Percentiles rank a stretch among this genome's conserved stretches.
Evolutionary conservation across 2,329 filamentous ascomycete species (phyloP).

Genomic region (Lachnellula subtilissima): DNA sequence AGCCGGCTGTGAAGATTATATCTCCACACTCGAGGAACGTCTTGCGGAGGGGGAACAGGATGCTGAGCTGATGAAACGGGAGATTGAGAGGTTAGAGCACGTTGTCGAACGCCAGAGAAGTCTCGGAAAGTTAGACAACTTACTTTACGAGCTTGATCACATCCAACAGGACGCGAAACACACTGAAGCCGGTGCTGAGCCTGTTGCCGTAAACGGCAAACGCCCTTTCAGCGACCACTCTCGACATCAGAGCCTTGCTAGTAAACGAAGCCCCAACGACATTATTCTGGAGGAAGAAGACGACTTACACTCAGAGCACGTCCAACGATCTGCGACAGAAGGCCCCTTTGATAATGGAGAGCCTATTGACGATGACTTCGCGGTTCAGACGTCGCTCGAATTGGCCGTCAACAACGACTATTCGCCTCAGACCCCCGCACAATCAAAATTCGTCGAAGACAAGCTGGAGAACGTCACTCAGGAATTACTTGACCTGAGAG

Average conservation of each 20-base stretch:
- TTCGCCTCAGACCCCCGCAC: constrained; percentile 62
- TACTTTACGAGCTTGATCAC: constrained; percentile 84
- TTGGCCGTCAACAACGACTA: constrained; percentile 26
- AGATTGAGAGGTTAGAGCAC: constrained; percentile 89
- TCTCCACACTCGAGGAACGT: constrained; percentile 91
- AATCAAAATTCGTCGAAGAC: constrained; percentile 81
- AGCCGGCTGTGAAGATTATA: constrained; percentile 88
- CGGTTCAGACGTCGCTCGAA: constrained; percentile 26
- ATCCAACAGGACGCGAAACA: constrained; percentile 57
- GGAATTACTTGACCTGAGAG: constrained; percentile 82
- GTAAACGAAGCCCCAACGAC: constrained; percentile 50
- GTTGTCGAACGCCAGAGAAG: constrained; percentile 93
- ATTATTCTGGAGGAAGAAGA: constrained; percentile 40
- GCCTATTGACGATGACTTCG: constrained; percentile 34
- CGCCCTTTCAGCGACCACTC: constrained; percentile 48
- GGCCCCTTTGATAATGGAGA: constrained; percentile 32
- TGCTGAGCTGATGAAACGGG: constrained; percentile 91
- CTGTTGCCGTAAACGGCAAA: constrained; percentile 39
- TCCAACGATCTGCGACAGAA: constrained; percentile 25
- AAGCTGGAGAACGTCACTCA: constrained; percentile 89
- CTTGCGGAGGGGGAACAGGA: constrained; percentile 95
- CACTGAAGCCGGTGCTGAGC: constrained; percentile 32
- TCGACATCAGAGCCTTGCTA: constrained; percentile 47
- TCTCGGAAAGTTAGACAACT: constrained; percentile 86
- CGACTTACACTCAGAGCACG: constrained; percentile 17